phyloP scores from a whole-genome alignment of 257 asterid species.

The Leptodermis oblonga region DNA sequence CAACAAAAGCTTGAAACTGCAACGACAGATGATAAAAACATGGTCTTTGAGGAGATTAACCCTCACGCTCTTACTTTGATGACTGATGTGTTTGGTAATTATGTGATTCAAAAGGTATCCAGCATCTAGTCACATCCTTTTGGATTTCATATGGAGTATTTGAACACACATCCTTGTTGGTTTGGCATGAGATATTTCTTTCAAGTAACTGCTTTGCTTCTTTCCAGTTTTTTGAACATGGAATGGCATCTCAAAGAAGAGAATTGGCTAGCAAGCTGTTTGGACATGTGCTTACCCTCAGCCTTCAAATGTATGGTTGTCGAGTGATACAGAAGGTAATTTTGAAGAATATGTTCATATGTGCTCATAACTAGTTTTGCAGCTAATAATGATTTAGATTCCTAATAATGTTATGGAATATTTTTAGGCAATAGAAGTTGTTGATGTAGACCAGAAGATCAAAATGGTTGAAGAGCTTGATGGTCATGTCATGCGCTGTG shows the following conservation, averaged over 20 bases:
- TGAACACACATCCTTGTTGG: neutral
- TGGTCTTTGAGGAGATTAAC: slow-evolving; percentile 82
- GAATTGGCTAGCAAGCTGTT: slow-evolving; percentile 76
- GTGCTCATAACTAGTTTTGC: neutral
- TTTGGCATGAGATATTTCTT: neutral
- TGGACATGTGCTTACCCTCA: slow-evolving; percentile 78
- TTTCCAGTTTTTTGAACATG: slow-evolving; percentile 89
- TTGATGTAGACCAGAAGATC: slow-evolving; percentile 84
- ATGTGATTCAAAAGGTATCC: slow-evolving; percentile 88
- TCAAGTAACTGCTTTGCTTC: neutral
- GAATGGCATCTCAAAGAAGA: slow-evolving; percentile 82
- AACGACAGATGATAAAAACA: slow-evolving; percentile 75
- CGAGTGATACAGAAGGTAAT: slow-evolving; percentile 95
- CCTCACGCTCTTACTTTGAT: slow-evolving; percentile 85
- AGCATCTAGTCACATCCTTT: neutral
- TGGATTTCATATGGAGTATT: neutral
- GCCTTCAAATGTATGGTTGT: slow-evolving; percentile 99
- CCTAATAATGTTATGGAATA: slow-evolving; percentile 11
- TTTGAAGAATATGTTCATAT: neutral
- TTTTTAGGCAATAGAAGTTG: slow-evolving; percentile 87
- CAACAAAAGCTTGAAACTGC: slow-evolving; percentile 98
- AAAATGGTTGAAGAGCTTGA: slow-evolving; percentile 93
- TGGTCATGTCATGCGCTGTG: slow-evolving; percentile 92
- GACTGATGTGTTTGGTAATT: slow-evolving; percentile 97
- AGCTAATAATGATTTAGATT: neutral